Evolutionary conservation across 306 rosid species (phyloP), one percentile per base, ranked within the genome.

Genomic region (Coriaria nepalensis): DNA sequence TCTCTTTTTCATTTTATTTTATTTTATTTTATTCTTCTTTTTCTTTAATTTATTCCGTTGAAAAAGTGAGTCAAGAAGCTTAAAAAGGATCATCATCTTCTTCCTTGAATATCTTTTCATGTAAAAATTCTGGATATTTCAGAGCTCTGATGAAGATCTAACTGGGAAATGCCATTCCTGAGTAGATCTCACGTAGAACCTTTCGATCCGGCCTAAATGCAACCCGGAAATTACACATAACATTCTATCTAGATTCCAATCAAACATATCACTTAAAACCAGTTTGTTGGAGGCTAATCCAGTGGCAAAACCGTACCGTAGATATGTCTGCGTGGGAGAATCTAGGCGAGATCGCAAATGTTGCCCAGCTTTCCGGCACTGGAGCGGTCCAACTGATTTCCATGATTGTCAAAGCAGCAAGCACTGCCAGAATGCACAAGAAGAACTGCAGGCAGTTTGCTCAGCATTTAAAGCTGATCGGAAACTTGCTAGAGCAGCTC

Each of bases 361-460:
- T 90, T 32, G 94, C 93, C 29, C 95, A 90, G 47, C 73, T 90
- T 59, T 75, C 95, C 37, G 98, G 98, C 6, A 34, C 82, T 0
- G 96, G 86, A 47, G 98, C 96, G 7, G 94, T 82, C 59, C 44
- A 57, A 63, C 64, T 92, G 62, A 92, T 85, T 65, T 85, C 67
- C 13, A 35, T 92, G 94, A 92, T 92, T 20, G 96, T 64, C 36
- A 79, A 68, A 62, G 93, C 98, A 7, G 96, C 98, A 13, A 82
- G 61, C 56, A 92, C 96, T 6, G 98, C 98, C 0, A 63, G 93
- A 52, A 82, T 82, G 98, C 98, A 85, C 72, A 85, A 85, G 79
- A 92, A 75, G 57, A 92, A 92, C 43, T 92, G 98, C 72, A 71
- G 87, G 69, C 94, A 92, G 12, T 85, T 92, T 47, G 93, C 98